Base-by-base conservation (phyloP, 805 yeast species). In the Hanseniaspora singularis region DNA sequence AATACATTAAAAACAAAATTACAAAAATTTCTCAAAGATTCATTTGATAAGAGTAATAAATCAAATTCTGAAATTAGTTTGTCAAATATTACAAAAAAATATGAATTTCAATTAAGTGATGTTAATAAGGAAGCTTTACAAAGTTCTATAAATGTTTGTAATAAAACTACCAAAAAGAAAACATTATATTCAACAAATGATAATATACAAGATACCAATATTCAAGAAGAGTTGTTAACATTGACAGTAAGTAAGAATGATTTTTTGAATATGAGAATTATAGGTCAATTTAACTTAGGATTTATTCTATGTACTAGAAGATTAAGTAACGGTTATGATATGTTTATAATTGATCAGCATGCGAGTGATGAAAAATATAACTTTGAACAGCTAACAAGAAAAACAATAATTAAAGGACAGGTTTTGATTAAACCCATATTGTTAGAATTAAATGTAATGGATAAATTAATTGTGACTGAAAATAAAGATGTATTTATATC, bases 261-360 rank as follows among this genome's bases (percentile, higher is more conserved):
- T 55, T 92, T 92, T 56, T 54, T 60, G 3, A 59, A 69, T 3
- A 89, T 92, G 97, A 62, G 71, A 33, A 64, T 92, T 11, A 74
- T 89, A 6, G 99, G 99, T 0, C 98, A 92, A 63, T 92, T 92
- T 65, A 92, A 92, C 60, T 64, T 82, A n/a, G 98, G 97, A 0
- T 92, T 92, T 55, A 85, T 92, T n/a, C 59, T 88, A 16, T 92
- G 84, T 0, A 71, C 74, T 2, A 68, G 77, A 42, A 61, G 62
- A n/a, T 57, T 59, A 2, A 58, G 59, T 3, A 53, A 49, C 12
- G 59, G 58, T n/a, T 62, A 61, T 38, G 86, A 86, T 57, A 55
- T 89, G 27, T 88, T 92, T 55, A 88, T 92, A 28, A 72, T 92
- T 40, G 99, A 92, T 60, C 99, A 92, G 62, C 99, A 92, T 65